Evolutionary conservation across 352 stramenopile species (phyloP).

Genomic region (Globisporangium mamillatum): DNA sequence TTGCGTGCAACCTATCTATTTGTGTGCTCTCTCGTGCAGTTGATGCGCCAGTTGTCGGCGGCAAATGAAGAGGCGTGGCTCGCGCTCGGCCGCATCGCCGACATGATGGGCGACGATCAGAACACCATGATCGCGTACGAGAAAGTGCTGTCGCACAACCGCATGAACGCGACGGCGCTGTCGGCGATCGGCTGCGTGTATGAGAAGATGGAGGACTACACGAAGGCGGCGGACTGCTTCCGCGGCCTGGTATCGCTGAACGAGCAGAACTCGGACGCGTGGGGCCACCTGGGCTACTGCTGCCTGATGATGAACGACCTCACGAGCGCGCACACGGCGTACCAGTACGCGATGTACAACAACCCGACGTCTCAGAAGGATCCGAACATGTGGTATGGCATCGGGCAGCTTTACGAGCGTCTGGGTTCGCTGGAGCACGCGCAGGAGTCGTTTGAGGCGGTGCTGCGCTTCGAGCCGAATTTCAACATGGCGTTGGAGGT

Average conservation of each 20-base stretch:
- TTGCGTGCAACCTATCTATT: neutral
- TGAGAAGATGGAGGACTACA: slow-evolving; percentile 87
- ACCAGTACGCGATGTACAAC: slow-evolving; percentile 88
- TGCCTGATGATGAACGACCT: slow-evolving; percentile 88
- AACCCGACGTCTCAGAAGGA: slow-evolving; percentile 87
- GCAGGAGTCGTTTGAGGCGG: slow-evolving; percentile 83
- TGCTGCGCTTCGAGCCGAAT: slow-evolving; percentile 81
- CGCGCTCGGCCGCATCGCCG: slow-evolving; percentile 78
- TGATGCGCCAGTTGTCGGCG: slow-evolving; percentile 66
- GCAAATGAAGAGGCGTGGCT: slow-evolving; percentile 85
- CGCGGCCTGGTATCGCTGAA: slow-evolving; percentile 81
- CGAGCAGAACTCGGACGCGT: slow-evolving; percentile 83
- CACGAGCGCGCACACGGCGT: too few relatives aligned
- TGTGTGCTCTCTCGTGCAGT: slow-evolving; percentile 23
- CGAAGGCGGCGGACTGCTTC: slow-evolving; percentile 85
- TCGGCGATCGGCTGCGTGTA: slow-evolving; percentile 86
- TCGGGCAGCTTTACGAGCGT: slow-evolving; percentile 84
- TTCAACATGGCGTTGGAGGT: slow-evolving; percentile 88
- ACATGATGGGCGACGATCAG: slow-evolving; percentile 89
- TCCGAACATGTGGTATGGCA: slow-evolving; percentile 87
- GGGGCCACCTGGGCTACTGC: slow-evolving; percentile 84
- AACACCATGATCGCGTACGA: slow-evolving; percentile 88
- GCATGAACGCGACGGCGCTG: slow-evolving; percentile 75
- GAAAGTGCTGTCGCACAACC: slow-evolving; percentile 87
- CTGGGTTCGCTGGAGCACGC: slow-evolving; percentile 81